Conservation (phyloP, 2,329 filamentous ascomycete genomes). For the Lasiodiplodia citricola region DNA sequence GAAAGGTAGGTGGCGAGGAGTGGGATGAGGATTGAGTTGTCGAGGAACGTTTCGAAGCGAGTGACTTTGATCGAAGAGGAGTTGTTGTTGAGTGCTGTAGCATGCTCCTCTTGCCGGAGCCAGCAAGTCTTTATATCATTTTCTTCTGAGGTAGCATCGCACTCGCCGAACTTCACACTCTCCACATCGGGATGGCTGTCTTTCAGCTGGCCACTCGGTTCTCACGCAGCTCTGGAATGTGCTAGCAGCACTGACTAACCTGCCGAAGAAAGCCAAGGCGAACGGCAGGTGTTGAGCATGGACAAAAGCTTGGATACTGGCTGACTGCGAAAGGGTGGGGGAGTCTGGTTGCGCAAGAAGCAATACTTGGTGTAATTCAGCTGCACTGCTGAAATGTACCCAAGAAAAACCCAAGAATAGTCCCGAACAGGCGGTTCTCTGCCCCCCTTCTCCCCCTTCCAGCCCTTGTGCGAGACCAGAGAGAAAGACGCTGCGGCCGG, state of each 20-base stretch:
- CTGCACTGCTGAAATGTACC: not conserved
- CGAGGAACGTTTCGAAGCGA: not conserved
- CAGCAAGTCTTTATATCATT: not conserved
- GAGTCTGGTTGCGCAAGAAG: not conserved
- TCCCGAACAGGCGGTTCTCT: not conserved
- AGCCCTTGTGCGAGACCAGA: not conserved
- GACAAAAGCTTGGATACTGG: not conserved
- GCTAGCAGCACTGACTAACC: not conserved
- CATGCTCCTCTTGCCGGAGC: not conserved
- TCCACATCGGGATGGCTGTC: conserved; percentile 1
- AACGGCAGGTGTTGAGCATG: not conserved
- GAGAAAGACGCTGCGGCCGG: not conserved
- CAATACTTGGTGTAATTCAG: conserved; percentile 12
- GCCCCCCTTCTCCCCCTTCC: not conserved
- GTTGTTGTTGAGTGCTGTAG: not conserved
- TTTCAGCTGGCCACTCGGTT: not conserved
- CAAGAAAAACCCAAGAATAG: not conserved
- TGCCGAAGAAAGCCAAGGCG: not conserved
- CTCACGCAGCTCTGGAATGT: not conserved
- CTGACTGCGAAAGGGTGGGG: not conserved
- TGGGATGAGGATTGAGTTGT: not conserved
- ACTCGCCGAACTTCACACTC: not conserved
- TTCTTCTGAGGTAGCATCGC: not conserved
- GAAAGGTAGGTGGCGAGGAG: not conserved
- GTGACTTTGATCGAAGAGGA: not conserved